Evolutionary conservation across 176 grass and related monocot genomes (phyloP).

Genomic region (Puccinellia tenuiflora): DNA sequence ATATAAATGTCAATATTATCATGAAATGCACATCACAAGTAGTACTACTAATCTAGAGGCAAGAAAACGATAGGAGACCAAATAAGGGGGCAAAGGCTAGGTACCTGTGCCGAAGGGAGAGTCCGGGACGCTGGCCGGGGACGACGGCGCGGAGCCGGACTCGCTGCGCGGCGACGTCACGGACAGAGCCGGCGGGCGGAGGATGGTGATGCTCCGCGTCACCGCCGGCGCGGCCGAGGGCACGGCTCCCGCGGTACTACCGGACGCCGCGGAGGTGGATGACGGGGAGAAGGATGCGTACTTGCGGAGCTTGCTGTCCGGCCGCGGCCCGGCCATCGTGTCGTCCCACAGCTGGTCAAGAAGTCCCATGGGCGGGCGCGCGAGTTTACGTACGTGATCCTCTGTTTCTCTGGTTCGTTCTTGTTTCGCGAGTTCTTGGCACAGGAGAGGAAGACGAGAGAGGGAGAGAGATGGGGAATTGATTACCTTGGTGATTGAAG

Average conservation of each 20-base stretch:
- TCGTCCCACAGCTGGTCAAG: conserved; percentile 97
- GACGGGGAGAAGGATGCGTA: conserved; percentile 60
- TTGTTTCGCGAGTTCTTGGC: conserved; percentile 11
- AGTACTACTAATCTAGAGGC: neutral
- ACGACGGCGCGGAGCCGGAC: conserved; percentile 52
- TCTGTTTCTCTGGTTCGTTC: neutral
- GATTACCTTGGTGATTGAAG: conserved; percentile 4
- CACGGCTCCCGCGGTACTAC: neutral
- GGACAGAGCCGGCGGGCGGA: conserved; percentile 41
- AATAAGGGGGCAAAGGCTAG: neutral
- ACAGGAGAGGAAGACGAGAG: neutral
- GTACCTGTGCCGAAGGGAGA: conserved; percentile 54
- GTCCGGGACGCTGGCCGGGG: conserved; percentile 53
- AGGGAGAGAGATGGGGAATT: neutral
- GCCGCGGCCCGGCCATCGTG: conserved; percentile 75
- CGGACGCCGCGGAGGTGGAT: conserved; percentile 5
- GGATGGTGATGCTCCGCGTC: conserved; percentile 70
- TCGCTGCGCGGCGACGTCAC: conserved; percentile 41
- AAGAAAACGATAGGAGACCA: neutral
- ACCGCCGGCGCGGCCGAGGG: conserved; percentile 22
- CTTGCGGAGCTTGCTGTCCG: conserved; percentile 87
- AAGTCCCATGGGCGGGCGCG: conserved; percentile 44
- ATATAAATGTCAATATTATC: too few species aligned
- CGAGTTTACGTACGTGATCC: neutral
- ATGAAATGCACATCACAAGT: neutral